Percentiles rank a stretch among this genome's conserved stretches.
phyloP scores from a whole-genome alignment of 164 flowering plant species.

The Amborella trichopoda region DNA sequence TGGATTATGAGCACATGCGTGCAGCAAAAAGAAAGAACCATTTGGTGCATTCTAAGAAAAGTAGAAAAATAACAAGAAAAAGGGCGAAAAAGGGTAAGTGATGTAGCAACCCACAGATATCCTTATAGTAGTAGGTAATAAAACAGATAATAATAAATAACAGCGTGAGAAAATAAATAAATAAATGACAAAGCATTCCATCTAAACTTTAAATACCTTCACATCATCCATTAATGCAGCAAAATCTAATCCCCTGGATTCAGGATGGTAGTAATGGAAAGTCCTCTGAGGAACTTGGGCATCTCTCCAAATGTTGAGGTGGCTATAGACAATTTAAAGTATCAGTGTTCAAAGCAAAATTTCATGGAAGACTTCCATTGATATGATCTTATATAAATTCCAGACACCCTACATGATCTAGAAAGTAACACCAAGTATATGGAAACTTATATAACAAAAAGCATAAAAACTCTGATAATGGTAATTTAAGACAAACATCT shows the following conservation, averaged over 20 bases:
- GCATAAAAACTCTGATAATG: no score
- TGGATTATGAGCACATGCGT: conserved; percentile 99
- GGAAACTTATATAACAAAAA: no score
- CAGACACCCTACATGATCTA: no score
- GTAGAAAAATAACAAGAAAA: not conserved
- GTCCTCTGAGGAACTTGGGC: conserved; percentile 77
- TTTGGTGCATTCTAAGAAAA: conserved; percentile 75
- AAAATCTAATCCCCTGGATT: conserved; percentile 72
- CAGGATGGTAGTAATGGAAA: conserved; percentile 85
- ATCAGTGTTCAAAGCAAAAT: no score
- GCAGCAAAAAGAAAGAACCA: conserved; percentile 90
- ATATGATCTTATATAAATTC: no score
- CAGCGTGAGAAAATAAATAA: not conserved
- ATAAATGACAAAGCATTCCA: no score
- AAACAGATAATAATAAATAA: not conserved
- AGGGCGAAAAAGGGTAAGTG: no score
- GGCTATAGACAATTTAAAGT: conserved; percentile 54
- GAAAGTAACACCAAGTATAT: no score
- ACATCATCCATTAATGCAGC: conserved; percentile 73
- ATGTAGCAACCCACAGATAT: no score
- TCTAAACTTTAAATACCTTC: conserved; percentile 46
- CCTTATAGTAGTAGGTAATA: no score
- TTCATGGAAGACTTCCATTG: no score
- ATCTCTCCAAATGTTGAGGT: conserved; percentile 97
- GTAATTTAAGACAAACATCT: no score